A percentile compares a stretch with the other conserved stretches of the same genome.
These are phyloP conservation scores for Ceratocystis eucalypticola DNA, from an alignment of 2,329 filamentous ascomycete species.

Conservation along the genomic window DNA sequence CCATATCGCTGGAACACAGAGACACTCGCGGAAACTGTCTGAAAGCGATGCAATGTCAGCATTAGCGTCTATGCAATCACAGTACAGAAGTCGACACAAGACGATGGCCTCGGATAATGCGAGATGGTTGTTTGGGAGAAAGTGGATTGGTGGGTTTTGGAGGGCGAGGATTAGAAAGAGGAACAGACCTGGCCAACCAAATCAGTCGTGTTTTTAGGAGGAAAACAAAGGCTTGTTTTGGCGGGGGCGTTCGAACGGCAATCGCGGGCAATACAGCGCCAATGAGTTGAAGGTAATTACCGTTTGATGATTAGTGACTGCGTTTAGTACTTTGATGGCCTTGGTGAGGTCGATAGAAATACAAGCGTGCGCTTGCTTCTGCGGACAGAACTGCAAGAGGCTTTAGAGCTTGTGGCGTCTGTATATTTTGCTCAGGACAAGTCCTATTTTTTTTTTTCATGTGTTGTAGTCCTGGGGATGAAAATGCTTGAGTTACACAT, in stretches of 20 bases:
- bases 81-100: background rate
- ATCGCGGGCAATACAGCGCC: background rate
- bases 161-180: background rate
- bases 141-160: background rate
- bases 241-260: background rate
- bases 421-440: background rate
- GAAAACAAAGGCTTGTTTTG: conserved; percentile 2
- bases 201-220: background rate
- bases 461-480: background rate
- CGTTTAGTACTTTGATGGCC: background rate
- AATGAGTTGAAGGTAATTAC: background rate
- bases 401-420: background rate
- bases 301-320: background rate
- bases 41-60: conserved; percentile 1
- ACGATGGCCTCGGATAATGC: background rate
- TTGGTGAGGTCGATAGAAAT: background rate
- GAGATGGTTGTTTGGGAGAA: background rate
- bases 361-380: background rate
- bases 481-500: conserved; percentile 2
- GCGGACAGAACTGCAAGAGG: too few relatives aligned
- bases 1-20: conserved; percentile 15
- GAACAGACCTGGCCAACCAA: conserved; percentile 1
- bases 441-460: background rate
- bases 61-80: conserved; percentile 7
- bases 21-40: conserved; percentile 4